Evolutionary conservation across 306 rosid genomes (phyloP).

Genomic region (Prunus mira): DNA sequence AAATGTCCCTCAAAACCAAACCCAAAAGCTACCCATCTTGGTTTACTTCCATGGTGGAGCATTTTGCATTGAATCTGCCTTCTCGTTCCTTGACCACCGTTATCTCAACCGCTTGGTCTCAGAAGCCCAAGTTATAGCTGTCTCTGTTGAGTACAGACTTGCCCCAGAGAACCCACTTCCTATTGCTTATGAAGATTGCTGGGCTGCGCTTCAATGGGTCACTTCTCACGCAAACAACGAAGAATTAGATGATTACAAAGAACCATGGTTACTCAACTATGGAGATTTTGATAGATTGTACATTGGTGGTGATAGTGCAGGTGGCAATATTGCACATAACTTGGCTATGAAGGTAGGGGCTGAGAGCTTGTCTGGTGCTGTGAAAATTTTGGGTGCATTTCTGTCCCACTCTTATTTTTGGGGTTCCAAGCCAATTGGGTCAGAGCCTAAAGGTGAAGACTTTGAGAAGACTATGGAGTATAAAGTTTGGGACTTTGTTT

Average conservation of each 20-base stretch:
- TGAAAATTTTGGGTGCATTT: slow-evolving; percentile 35
- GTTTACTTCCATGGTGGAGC: slow-evolving; percentile 54
- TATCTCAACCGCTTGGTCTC: slow-evolving; percentile 46
- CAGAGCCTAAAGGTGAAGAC: slow-evolving; percentile 9
- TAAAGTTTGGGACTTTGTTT: slow-evolving; percentile 25
- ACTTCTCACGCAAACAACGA: slow-evolving; percentile 12
- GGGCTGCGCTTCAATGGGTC: slow-evolving; percentile 48
- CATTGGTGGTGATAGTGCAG: slow-evolving; percentile 46
- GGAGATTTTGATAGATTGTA: slow-evolving; percentile 33
- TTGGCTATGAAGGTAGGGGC: slow-evolving; percentile 34
- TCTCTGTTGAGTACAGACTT: slow-evolving; percentile 52
- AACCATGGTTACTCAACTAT: slow-evolving; percentile 39
- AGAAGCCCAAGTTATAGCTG: slow-evolving; percentile 32
- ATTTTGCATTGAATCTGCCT: slow-evolving; percentile 43
- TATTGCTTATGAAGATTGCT: slow-evolving; percentile 41
- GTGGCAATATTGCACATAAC: slow-evolving; percentile 37
- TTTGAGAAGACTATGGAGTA: neutral
- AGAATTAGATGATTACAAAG: neutral
- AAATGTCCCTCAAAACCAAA: slow-evolving; percentile 1
- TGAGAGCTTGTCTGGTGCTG: slow-evolving; percentile 28
- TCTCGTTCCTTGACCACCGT: slow-evolving; percentile 35
- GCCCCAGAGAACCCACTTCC: slow-evolving; percentile 51
- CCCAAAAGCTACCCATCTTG: slow-evolving; percentile 37
- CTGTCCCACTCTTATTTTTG: slow-evolving; percentile 27
- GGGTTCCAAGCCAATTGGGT: slow-evolving; percentile 35